A percentile compares a stretch with the other conserved stretches of the same genome.
Conservation (phyloP, 2,329 filamentous ascomycete species). For the Cytospora mali region DNA sequence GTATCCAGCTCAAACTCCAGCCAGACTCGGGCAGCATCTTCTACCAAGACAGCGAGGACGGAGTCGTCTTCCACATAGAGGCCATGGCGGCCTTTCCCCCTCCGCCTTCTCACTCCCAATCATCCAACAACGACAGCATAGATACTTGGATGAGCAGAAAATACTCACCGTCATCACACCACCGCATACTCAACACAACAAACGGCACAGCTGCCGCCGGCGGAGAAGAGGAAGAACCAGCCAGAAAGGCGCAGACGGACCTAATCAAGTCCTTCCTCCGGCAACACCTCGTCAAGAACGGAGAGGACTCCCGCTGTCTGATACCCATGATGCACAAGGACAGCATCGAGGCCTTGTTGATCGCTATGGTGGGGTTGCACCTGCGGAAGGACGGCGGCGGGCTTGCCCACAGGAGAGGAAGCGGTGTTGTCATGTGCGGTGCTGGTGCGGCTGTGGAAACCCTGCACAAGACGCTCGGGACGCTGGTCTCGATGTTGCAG, state of each 20-base stretch:
- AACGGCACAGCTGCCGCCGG: neutral
- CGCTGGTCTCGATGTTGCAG: conserved; percentile 12
- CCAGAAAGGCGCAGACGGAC: neutral
- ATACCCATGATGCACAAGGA: conserved; percentile 1
- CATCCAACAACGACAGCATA: neutral
- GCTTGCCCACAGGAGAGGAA: neutral
- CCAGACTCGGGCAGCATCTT: conserved; percentile 3
- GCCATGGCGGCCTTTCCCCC: neutral
- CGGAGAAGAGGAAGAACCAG: neutral
- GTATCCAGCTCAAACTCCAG: conserved; percentile 13
- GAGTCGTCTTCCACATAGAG: conserved; percentile 13
- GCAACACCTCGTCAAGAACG: conserved; percentile 15
- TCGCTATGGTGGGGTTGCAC: conserved; percentile 9
- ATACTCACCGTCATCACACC: no score
- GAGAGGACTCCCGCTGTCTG: neutral
- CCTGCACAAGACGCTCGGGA: conserved; percentile 12
- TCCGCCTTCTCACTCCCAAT: neutral
- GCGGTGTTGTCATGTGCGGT: neutral
- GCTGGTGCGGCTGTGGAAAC: neutral
- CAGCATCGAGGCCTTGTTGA: conserved; percentile 8
- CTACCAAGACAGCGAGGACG: conserved; percentile 11
- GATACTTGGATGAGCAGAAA: neutral
- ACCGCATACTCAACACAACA: neutral
- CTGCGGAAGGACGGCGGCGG: conserved; percentile 5
- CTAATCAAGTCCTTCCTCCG: conserved; percentile 8